phyloP scores from a whole-genome alignment of 2,329 filamentous ascomycete species.

The Penicillium nordicum region DNA sequence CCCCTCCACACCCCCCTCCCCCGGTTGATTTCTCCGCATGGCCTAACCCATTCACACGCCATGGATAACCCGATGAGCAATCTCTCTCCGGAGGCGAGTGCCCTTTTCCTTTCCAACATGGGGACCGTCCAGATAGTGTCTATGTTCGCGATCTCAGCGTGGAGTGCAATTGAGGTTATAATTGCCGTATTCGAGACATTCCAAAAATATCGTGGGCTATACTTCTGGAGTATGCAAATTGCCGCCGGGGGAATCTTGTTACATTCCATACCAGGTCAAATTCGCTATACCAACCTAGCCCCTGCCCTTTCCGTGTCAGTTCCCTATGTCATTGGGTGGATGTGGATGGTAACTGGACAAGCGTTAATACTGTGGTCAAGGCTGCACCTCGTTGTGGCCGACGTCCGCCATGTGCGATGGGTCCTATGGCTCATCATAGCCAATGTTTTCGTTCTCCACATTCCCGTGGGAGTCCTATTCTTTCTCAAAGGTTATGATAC shows the following conservation, averaged over 20 bases:
- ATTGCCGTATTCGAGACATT: conserved; percentile 45
- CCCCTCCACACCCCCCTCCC: too few relatives aligned
- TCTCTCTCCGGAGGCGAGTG: conserved; percentile 1
- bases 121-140: neutral
- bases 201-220: conserved; percentile 40
- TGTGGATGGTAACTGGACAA: conserved; percentile 38
- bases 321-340: conserved; percentile 32
- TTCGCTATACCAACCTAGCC: neutral
- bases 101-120: neutral
- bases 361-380: conserved; percentile 45
- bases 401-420: conserved; percentile 30
- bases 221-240: conserved; percentile 47
- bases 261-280: conserved; percentile 28
- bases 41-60: neutral
- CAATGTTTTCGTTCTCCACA: conserved; percentile 13
- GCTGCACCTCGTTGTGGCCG: conserved; percentile 42
- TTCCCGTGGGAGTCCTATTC: neutral
- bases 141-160: conserved; percentile 17
- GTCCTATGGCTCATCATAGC: conserved; percentile 44
- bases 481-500: conserved; percentile 18
- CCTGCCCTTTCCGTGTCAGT: neutral
- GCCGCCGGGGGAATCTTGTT: conserved; percentile 38
- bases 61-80: conserved; percentile 8
- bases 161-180: conserved; percentile 45
- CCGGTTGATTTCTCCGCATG: neutral